Base-by-base conservation (phyloP, 2,329 filamentous ascomycete species). In the Lizonia empirigonia region DNA sequence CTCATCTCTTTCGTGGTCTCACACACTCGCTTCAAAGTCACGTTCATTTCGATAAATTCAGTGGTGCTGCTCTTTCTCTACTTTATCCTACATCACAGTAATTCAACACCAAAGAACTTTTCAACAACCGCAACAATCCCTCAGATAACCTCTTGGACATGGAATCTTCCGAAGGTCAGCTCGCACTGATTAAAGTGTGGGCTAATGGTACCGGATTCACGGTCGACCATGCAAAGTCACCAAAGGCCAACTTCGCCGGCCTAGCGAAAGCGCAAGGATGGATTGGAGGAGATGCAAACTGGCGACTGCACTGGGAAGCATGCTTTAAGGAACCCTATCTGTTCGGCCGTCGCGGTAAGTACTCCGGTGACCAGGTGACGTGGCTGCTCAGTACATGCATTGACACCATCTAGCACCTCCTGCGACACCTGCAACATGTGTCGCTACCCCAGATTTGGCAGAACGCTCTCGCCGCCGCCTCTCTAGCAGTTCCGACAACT, bases 241-340 rank as follows among this genome's bases (percentile, higher is more conserved):
- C 59, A 6, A 63, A 63, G 24, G 57, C 55, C 19, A 62, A 65
- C 30, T 67, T 67, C 34, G 55, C 51, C 10, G 59, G 60, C 15
- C 39, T 67, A n/a, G 64, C 60, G 4, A 50, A 56, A 30, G 37
- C 37, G 30, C 57, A 55, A 37, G 57, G 59, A 7, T 67, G 64
- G 64, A 45, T 47, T 2, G 58, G 54, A 13, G 61, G 56, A 5
- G 54, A 56, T 40, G 26, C 16, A 12, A 27, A 53, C 4, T 65
- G 63, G 62, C 50, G 50, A 10, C 3, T 10, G 10, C 36, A 55
- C 26, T 64, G 63, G 61, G 12, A 49, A 26, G 26, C 37, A 12
- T 65, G 60, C 30, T 68, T 65, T 29, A 44, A 37, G 1, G 56
- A 64, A 18, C 18, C 35, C 1, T 63, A 63, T 23, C 9, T 23